Evolutionary conservation across 2,329 filamentous ascomycete genomes (phyloP).

Genomic region (Ophiostoma piceae): DNA sequence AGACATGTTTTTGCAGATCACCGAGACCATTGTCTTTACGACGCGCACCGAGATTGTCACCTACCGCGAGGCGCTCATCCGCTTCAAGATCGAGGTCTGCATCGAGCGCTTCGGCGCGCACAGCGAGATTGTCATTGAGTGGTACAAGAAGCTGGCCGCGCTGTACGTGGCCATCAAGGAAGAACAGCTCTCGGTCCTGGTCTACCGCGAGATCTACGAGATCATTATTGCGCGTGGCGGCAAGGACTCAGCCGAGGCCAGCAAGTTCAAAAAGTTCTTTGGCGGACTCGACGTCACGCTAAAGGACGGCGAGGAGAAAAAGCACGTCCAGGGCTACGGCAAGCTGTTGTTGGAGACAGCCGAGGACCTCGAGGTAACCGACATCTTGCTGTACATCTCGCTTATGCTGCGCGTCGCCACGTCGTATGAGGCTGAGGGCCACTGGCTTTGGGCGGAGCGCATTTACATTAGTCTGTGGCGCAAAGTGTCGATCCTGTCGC

Average conservation of each 20-base stretch:
- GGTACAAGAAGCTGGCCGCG: constrained; percentile 36
- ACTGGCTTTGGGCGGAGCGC: constrained; percentile 36
- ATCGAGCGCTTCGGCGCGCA: constrained; percentile 34
- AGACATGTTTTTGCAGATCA: constrained; percentile 35
- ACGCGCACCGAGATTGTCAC: constrained; percentile 36
- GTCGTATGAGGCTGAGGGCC: constrained; percentile 34
- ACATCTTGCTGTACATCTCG: constrained; percentile 34
- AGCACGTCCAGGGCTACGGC: constrained; percentile 33
- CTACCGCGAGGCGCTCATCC: constrained; percentile 38
- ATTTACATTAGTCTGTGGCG: constrained; percentile 40
- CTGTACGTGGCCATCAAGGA: constrained; percentile 38
- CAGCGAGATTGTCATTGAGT: constrained; percentile 37
- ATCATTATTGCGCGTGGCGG: constrained; percentile 34
- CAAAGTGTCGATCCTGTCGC: constrained; percentile 35
- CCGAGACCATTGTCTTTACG: constrained; percentile 35
- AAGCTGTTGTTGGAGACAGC: constrained; percentile 36
- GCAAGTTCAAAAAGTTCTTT: constrained; percentile 33
- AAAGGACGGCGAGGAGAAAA: constrained; percentile 26
- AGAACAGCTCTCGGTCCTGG: constrained; percentile 32
- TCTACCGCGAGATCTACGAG: constrained; percentile 36
- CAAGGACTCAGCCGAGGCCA: constrained; percentile 33
- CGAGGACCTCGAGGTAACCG: constrained; percentile 34
- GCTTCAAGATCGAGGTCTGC: constrained; percentile 37
- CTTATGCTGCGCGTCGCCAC: constrained; percentile 36
- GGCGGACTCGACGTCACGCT: constrained; percentile 36